These are phyloP conservation scores for Calocera viscosa DNA, from an alignment of 768 basidiomycete genomes.

Conservation along the genomic window DNA sequence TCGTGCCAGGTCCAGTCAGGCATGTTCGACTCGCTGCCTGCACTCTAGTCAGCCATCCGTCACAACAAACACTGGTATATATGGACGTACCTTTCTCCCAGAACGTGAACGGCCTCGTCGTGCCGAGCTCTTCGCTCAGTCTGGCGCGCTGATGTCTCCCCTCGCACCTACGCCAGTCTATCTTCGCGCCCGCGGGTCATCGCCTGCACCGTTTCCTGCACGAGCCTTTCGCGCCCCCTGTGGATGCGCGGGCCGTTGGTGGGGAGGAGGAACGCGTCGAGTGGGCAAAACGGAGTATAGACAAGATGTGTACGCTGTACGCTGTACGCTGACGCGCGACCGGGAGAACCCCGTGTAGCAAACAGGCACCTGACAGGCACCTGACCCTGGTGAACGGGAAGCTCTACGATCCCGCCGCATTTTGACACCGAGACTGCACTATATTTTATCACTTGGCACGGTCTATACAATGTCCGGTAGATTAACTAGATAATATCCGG, in stretches of 20 bases:
- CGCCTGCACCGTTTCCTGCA: conserved; percentile 50
- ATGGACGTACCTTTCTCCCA: conserved; percentile 70
- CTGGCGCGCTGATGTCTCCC: conserved; percentile 81
- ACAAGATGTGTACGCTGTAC: no score
- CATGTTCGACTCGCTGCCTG: conserved; percentile 71
- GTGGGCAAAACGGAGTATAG: no score
- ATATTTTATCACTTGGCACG: no score
- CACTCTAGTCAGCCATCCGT: background rate
- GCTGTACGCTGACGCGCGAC: no score
- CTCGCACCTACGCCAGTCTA: conserved; percentile 86
- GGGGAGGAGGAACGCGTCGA: conserved; percentile 88
- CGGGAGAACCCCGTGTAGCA: no score
- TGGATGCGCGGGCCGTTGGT: conserved; percentile 87
- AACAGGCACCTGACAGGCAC: no score
- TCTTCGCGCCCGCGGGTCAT: conserved; percentile 48
- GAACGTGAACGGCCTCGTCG: conserved; percentile 73
- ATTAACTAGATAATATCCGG: no score
- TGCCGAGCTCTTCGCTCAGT: conserved; percentile 67
- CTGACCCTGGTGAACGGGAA: no score
- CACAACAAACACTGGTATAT: background rate
- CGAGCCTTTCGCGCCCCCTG: conserved; percentile 73
- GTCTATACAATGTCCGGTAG: no score
- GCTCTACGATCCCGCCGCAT: no score
- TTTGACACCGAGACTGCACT: no score
- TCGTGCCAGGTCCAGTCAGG: conserved; percentile 88